phyloP scores from a whole-genome alignment of 2,329 filamentous ascomycete genomes.

The Hymenoscyphus salicellus region DNA sequence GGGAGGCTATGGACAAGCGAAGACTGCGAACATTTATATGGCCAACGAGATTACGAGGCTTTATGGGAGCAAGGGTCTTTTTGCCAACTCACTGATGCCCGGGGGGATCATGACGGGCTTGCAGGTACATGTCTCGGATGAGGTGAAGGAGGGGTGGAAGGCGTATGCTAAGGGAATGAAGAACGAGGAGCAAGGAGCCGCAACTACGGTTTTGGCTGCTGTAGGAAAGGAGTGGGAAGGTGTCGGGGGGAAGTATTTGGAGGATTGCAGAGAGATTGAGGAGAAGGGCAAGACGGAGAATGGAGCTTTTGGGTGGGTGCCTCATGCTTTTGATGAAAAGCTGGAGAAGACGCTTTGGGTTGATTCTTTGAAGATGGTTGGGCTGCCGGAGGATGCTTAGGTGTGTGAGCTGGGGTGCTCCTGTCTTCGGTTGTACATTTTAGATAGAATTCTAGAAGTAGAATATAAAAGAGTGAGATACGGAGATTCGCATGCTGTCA shows the following conservation, averaged over 20 bases:
- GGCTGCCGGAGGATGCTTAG: constrained; percentile 1
- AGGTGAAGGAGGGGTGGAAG: constrained; percentile 43
- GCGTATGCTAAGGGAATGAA: constrained; percentile 18
- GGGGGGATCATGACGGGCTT: constrained; percentile 33
- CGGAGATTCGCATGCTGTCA: too few species aligned
- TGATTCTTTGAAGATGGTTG: constrained; percentile 11
- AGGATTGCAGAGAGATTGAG: constrained; percentile 26
- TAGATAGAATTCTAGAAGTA: neutral
- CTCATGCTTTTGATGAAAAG: constrained; percentile 9
- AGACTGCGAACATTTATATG: constrained; percentile 47
- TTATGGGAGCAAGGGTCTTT: constrained; percentile 41
- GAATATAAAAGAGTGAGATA: too few species aligned
- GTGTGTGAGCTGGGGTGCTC: neutral
- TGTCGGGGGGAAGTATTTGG: constrained; percentile 47
- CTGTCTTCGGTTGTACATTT: neutral
- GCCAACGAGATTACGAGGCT: constrained; percentile 47
- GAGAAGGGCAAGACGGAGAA: neutral
- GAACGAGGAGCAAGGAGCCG: constrained; percentile 38
- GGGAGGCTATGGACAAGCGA: constrained; percentile 43
- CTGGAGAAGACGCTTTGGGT: constrained; percentile 5
- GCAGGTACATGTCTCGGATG: constrained; percentile 39
- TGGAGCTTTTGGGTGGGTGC: neutral
- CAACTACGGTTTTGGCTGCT: constrained; percentile 43
- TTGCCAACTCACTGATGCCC: constrained; percentile 43
- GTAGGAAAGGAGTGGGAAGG: constrained; percentile 34